Percentiles rank a stretch among this genome's conserved stretches.
phyloP scores from a whole-genome alignment of 352 stramenopile species.

The Phytophthora citrophthora region DNA sequence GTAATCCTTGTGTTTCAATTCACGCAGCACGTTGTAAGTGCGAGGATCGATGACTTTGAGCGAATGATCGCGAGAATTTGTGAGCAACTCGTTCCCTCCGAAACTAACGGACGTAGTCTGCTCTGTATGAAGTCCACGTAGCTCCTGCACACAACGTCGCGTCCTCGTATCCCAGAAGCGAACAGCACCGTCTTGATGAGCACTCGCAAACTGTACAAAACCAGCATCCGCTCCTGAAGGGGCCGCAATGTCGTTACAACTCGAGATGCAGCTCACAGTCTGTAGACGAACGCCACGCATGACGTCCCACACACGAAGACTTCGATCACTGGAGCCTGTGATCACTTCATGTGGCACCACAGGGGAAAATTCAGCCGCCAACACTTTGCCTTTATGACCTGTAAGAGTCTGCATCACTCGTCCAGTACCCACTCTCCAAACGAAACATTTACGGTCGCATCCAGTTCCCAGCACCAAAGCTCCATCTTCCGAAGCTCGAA shows the following conservation, averaged over 20 bases:
- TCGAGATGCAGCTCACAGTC: conserved; percentile 79
- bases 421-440: conserved; percentile 83
- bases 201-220: conserved; percentile 75
- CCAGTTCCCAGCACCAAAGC: conserved; percentile 80
- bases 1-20: conserved; percentile 58
- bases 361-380: conserved; percentile 79
- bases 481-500: conserved; percentile 79
- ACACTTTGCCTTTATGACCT: conserved; percentile 85
- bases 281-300: conserved; percentile 66
- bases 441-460: conserved; percentile 86
- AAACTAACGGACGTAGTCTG: conserved; percentile 85
- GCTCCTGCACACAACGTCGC: conserved; percentile 57
- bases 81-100: conserved; percentile 56
- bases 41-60: conserved; percentile 72
- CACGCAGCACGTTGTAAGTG: conserved; percentile 57
- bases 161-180: conserved; percentile 81
- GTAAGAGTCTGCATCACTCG: conserved; percentile 85
- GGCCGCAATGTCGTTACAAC: conserved; percentile 82
- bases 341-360: conserved; percentile 66
- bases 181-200: conserved; percentile 78
- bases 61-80: conserved; percentile 80
- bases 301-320: conserved; percentile 83
- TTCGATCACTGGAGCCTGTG: conserved; percentile 79
- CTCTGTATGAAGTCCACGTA: conserved; percentile 63
- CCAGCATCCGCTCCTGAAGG: conserved; percentile 30